A percentile compares a stretch with the other conserved stretches of the same genome.
These are phyloP conservation scores for Debaryomyces sp. DNA, from an alignment of 1,139 yeast genomes.

Conservation along the genomic window DNA sequence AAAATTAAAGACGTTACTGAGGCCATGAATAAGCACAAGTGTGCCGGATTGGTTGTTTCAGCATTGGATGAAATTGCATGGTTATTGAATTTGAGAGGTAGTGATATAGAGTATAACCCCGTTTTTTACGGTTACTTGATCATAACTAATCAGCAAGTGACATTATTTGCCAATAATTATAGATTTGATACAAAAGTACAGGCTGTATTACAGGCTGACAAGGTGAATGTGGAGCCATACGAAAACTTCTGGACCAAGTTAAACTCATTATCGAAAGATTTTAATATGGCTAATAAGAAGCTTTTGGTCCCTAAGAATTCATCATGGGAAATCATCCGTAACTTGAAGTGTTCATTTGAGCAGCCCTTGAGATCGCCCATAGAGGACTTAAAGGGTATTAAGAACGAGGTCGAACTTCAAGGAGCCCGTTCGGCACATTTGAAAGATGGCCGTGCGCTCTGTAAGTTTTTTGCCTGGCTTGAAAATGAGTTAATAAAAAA, in stretches of 20 bases:
- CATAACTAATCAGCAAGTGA: constrained; percentile 49
- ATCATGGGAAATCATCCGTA: constrained; percentile 81
- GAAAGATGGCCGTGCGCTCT: constrained; percentile 84
- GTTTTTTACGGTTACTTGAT: constrained; percentile 84
- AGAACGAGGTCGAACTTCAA: constrained; percentile 69
- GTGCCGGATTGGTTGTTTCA: constrained; percentile 34
- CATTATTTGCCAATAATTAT: constrained; percentile 51
- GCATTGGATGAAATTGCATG: constrained; percentile 83
- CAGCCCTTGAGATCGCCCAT: constrained; percentile 61
- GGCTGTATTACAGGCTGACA: constrained; percentile 36
- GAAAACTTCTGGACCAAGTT: constrained; percentile 58
- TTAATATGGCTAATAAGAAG: constrained; percentile 40
- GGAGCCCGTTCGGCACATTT: constrained; percentile 82
- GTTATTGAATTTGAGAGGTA: constrained; percentile 86
- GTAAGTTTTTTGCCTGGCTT: constrained; percentile 84
- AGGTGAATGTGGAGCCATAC: constrained; percentile 55
- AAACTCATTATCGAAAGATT: constrained; percentile 41
- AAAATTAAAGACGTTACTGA: constrained; percentile 51
- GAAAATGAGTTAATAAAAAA: constrained; percentile 62
- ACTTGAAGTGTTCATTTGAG: constrained; percentile 42
- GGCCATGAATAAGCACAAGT: constrained; percentile 43
- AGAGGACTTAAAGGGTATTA: constrained; percentile 75
- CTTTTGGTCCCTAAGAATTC: constrained; percentile 66
- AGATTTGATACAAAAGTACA: constrained; percentile 34
- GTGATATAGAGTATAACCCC: constrained; percentile 80